phyloP scores from a whole-genome alignment of 352 stramenopile species.

The Pythium oligandrum region DNA sequence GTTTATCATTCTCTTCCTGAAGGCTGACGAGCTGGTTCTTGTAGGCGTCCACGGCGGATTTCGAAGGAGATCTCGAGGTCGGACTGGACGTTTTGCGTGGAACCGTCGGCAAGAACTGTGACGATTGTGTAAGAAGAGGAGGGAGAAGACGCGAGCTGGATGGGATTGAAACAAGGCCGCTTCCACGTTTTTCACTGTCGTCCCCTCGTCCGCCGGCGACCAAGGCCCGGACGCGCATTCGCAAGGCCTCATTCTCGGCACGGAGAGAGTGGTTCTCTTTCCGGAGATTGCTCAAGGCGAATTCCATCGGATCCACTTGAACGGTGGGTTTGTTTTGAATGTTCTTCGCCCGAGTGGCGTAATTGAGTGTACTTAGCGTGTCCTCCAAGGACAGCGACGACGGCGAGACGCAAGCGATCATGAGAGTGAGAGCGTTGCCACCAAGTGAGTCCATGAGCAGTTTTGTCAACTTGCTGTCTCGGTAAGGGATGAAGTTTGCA shows the following conservation, averaged over 20 bases:
- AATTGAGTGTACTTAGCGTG: constrained; percentile 83
- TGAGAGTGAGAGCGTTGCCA: constrained; percentile 76
- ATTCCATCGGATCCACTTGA: constrained; percentile 60
- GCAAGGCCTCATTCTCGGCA: constrained; percentile 54
- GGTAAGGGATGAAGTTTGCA: constrained; percentile 66
- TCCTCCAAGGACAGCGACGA: constrained; percentile 54
- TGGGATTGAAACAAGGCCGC: constrained; percentile 3
- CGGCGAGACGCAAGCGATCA: constrained; percentile 81
- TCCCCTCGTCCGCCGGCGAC: constrained; percentile 7
- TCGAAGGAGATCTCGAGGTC: constrained; percentile 7
- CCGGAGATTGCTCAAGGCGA: constrained; percentile 50
- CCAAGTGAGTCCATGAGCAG: constrained; percentile 82
- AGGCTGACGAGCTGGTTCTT: constrained; percentile 54
- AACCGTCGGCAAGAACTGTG: constrained; percentile 14
- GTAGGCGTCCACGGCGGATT: constrained; percentile 21
- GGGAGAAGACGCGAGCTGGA: constrained; percentile 30
- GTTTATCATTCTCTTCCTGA: constrained; percentile 60
- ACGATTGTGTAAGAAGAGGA: constrained; percentile 15
- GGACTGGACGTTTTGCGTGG: constrained; percentile 10
- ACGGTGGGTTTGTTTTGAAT: constrained; percentile 80
- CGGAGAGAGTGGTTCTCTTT: constrained; percentile 60
- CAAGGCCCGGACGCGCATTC: constrained; percentile 36
- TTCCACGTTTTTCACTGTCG: constrained; percentile 2
- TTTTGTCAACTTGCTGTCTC: constrained; percentile 85
- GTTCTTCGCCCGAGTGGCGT: constrained; percentile 79